Evolutionary conservation across 2,329 filamentous ascomycete genomes (phyloP).

Genomic region (Trichoderma citrinoviride): DNA sequence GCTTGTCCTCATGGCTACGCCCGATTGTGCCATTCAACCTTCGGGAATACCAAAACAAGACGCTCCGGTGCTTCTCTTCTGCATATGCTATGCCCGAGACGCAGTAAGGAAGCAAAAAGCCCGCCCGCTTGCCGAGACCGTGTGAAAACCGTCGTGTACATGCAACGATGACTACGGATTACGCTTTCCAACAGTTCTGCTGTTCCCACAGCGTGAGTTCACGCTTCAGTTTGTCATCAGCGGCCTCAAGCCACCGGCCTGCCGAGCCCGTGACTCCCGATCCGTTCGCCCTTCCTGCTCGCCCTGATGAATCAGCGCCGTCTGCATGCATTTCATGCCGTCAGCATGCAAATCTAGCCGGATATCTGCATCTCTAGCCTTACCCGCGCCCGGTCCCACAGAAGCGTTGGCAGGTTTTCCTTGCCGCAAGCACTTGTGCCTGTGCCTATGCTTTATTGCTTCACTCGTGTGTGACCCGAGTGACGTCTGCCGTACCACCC

Average conservation of each 20-base stretch:
- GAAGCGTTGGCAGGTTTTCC: background rate
- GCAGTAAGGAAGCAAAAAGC: too few relatives aligned
- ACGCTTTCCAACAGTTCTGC: too few relatives aligned
- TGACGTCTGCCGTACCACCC: too few relatives aligned
- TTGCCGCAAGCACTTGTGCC: background rate
- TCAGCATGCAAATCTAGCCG: conserved; percentile 14
- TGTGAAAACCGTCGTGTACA: too few relatives aligned
- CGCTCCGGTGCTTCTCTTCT: background rate
- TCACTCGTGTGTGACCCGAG: background rate
- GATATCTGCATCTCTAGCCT: conserved; percentile 10
- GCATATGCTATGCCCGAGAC: too few relatives aligned
- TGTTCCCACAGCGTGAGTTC: too few relatives aligned
- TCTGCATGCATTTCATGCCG: background rate
- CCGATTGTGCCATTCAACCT: conserved; percentile 9
- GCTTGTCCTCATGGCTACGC: conserved; percentile 5
- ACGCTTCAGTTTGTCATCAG: too few relatives aligned
- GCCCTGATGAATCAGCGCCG: background rate
- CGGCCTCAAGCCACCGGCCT: too few relatives aligned
- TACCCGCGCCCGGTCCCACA: conserved; percentile 11
- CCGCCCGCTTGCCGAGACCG: too few relatives aligned
- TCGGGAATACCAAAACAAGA: background rate
- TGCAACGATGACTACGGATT: too few relatives aligned
- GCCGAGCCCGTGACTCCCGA: too few relatives aligned
- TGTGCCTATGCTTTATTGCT: background rate
- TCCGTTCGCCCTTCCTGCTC: background rate